Conservation (phyloP, 305 asterid genomes). For the Petunia hybrid region DNA sequence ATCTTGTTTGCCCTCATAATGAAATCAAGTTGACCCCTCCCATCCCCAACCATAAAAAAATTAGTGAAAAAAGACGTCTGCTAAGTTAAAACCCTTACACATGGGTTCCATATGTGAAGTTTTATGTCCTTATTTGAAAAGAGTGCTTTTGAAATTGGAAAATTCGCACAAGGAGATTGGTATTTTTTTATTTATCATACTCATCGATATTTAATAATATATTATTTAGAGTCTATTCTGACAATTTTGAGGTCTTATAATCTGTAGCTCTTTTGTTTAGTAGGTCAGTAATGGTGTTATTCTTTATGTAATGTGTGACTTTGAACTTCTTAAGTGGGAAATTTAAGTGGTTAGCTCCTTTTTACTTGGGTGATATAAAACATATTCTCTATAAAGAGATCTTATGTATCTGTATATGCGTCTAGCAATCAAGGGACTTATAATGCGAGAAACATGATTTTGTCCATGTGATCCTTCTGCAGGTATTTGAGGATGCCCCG, state of each 20-base stretch:
- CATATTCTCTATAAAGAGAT: background rate
- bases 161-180: background rate
- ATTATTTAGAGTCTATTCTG: background rate
- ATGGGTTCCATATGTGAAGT: background rate
- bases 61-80: background rate
- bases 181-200: background rate
- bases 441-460: slow-evolving; percentile 34
- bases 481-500: slow-evolving; percentile 92
- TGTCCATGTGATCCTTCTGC: slow-evolving; percentile 35
- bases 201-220: background rate
- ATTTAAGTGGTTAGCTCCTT: background rate
- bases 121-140: background rate
- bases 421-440: background rate
- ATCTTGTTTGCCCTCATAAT: background rate
- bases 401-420: slow-evolving; percentile 1
- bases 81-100: background rate
- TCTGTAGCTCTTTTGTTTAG: background rate
- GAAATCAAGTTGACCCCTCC: background rate
- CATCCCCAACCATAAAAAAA: background rate
- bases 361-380: slow-evolving; percentile 11
- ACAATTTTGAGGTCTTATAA: background rate
- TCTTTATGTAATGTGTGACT: background rate
- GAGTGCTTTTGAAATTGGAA: slow-evolving; percentile 14
- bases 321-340: background rate
- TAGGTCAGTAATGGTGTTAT: background rate